phyloP scores from a whole-genome alignment of 1,139 yeast genomes.

The Debaryomycetaceae sp. region DNA sequence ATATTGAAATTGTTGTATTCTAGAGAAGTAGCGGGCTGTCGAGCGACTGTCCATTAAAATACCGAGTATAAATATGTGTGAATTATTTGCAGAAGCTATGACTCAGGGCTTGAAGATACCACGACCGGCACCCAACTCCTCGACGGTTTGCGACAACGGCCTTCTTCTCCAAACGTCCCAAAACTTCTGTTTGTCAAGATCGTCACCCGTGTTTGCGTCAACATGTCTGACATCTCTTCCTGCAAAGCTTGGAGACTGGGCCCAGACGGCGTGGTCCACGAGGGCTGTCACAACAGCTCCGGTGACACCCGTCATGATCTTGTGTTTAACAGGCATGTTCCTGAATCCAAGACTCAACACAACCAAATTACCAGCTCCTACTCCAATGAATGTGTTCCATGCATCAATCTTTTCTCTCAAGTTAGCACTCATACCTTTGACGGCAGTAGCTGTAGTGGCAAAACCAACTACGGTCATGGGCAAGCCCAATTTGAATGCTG shows the following conservation, averaged over 20 bases:
- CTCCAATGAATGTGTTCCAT: slow-evolving; percentile 48
- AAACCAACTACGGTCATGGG: slow-evolving; percentile 42
- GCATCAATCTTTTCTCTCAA: slow-evolving; percentile 49
- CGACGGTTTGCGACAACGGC: slow-evolving; percentile 77
- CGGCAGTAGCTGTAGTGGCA: slow-evolving; percentile 42
- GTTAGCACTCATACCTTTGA: slow-evolving; percentile 40
- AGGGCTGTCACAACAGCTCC: slow-evolving; percentile 41
- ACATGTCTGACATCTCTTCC: slow-evolving; percentile 35
- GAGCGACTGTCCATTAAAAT: background rate
- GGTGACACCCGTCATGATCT: slow-evolving; percentile 38
- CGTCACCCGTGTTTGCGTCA: slow-evolving; percentile 33
- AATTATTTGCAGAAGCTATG: background rate
- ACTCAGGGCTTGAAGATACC: slow-evolving; percentile 41
- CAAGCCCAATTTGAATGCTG: slow-evolving; percentile 41
- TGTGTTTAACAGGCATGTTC: slow-evolving; percentile 42
- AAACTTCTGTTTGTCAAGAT: slow-evolving; percentile 58
- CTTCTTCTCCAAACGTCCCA: slow-evolving; percentile 83
- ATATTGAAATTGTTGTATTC: background rate
- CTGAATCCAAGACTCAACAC: slow-evolving; percentile 41
- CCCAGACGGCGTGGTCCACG: slow-evolving; percentile 40
- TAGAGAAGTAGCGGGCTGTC: background rate
- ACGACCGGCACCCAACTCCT: slow-evolving; percentile 68
- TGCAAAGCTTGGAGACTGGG: slow-evolving; percentile 41
- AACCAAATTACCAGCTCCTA: slow-evolving; percentile 41
- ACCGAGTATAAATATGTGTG: background rate